A percentile compares a stretch with the other conserved stretches of the same genome.
These are phyloP conservation scores for Metschnikowia bowlesiae DNA, from an alignment of 805 yeast genomes.

Conservation along the genomic window DNA sequence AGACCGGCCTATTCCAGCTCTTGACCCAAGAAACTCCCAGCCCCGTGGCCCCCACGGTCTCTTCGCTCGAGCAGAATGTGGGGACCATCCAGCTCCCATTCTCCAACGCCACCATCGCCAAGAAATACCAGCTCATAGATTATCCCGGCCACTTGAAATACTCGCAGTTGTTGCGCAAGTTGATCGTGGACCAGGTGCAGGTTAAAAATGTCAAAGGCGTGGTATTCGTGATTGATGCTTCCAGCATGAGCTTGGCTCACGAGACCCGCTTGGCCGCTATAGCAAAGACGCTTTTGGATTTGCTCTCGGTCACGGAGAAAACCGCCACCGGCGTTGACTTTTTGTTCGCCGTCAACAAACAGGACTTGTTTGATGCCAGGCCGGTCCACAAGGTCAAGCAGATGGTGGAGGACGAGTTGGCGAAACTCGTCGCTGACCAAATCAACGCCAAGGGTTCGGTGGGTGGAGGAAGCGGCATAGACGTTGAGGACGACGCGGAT, in stretches of 20 bases:
- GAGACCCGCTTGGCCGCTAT: conserved; percentile 33
- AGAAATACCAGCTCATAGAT: conserved; percentile 56
- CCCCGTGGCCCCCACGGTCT: conserved; percentile 25
- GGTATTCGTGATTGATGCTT: conserved; percentile 72
- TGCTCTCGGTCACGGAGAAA: conserved; percentile 60
- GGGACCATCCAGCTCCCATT: conserved; percentile 30
- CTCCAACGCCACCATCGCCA: conserved; percentile 29
- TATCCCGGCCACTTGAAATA: conserved; percentile 88
- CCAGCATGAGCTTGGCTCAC: conserved; percentile 48
- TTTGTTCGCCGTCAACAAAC: conserved; percentile 77
- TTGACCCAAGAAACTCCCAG: conserved; percentile 12
- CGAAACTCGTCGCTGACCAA: conserved; percentile 46
- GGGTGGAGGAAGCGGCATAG: conserved; percentile 32
- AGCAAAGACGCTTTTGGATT: conserved; percentile 54
- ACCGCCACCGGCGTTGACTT: conserved; percentile 68
- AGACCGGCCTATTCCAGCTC: conserved; percentile 51
- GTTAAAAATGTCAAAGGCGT: conserved; percentile 55
- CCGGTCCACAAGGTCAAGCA: conserved; percentile 59
- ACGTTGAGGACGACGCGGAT: conserved; percentile 33
- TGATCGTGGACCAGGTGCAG: conserved; percentile 38
- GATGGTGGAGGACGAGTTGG: conserved; percentile 61
- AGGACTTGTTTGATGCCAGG: conserved; percentile 78
- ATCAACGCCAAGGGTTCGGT: conserved; percentile 23
- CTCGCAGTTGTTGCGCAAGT: conserved; percentile 50
- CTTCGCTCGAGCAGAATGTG: conserved; percentile 36